phyloP scores from a whole-genome alignment of 1,284 basidiomycete species.

The Cutaneotrichosporon sp. region DNA sequence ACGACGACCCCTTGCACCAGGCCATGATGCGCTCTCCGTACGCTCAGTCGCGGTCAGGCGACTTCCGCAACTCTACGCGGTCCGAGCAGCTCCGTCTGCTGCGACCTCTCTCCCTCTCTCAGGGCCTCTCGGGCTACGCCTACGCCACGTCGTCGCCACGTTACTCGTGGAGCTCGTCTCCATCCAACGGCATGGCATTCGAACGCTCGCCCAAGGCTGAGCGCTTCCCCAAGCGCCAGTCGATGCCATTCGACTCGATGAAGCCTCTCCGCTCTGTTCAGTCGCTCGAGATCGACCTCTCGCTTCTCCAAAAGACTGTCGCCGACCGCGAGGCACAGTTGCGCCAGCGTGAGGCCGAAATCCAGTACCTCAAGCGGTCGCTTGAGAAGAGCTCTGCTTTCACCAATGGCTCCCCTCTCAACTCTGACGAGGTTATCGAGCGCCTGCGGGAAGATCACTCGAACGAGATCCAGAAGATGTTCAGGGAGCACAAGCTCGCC shows the following conservation, averaged over 20 bases:
- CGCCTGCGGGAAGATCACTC: conserved; percentile 35
- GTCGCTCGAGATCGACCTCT: conserved; percentile 87
- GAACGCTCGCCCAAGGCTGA: conserved; percentile 27
- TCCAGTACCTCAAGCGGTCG: conserved; percentile 68
- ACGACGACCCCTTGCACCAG: conserved; percentile 80
- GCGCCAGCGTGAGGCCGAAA: conserved; percentile 82
- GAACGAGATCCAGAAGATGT: conserved; percentile 29
- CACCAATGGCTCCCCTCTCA: conserved; percentile 10
- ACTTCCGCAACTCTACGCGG: conserved; percentile 19
- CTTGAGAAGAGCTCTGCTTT: conserved; percentile 29
- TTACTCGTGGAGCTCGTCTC: conserved; percentile 37
- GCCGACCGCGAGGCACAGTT: conserved; percentile 75
- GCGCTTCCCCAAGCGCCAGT: conserved; percentile 39
- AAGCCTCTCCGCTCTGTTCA: conserved; percentile 62
- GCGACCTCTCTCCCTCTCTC: conserved; percentile 76
- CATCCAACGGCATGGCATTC: conserved; percentile 25
- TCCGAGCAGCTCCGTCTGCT: conserved; percentile 20
- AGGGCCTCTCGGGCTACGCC: conserved; percentile 88
- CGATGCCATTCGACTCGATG: conserved; percentile 30
- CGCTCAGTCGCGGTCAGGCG: conserved; percentile 45
- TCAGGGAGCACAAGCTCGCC: conserved; percentile 18
- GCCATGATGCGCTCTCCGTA: conserved; percentile 86
- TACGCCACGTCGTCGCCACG: conserved; percentile 55
- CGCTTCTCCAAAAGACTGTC: conserved; percentile 79
- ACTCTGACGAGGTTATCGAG: conserved; percentile 25